Base-by-base conservation (phyloP, 805 yeast species). In the Candida hispaniensis region DNA sequence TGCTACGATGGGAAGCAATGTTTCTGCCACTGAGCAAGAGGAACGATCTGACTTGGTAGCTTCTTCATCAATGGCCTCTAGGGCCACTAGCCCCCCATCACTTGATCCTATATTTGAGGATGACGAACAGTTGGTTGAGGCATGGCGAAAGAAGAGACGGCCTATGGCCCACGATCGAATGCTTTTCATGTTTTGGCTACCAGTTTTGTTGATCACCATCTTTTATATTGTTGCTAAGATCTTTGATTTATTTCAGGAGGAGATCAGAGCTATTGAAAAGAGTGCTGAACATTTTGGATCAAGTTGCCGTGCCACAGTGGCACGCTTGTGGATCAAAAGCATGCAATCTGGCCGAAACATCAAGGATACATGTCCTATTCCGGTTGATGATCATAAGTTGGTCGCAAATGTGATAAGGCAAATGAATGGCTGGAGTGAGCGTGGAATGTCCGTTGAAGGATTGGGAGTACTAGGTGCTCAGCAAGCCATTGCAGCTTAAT, bases 121-220 rank as follows among this genome's bases (percentile, higher is more conserved):
- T 16, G 54, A 45, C 10, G 47, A 43, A 26, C 46, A 45, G 29
- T 46, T 45, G 24, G 21, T 48, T 18, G 42, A 45, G 27, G 46
- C 44, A 7, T 69, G 74, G 51, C 50, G 45, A 39, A 40, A 45
- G 8, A 42, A 63, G 42, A 61, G 62, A 43, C 62, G 61, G 45
- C 64, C 63, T 35, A 59, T 69, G 41, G 59, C 58, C 47, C 78
- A 82, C 48, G 96, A 86, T 56, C 78, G 73, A 49, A 78, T 83
- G 81, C 63, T 86, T 44, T 59, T 82, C 41, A 81, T 83, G 54
- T 85, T 86, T 67, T 86, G 96, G 96, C 58, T 85, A 39, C 96
- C 96, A 9, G 67, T 80, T 23, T 58, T 82, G 38, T 46, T 76
- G 11, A 46, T 55, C 26, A 25, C 30, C 4, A 18, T 34, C 7